phyloP scores from a whole-genome alignment of 805 yeast species.

The Yarrowia porcina region DNA sequence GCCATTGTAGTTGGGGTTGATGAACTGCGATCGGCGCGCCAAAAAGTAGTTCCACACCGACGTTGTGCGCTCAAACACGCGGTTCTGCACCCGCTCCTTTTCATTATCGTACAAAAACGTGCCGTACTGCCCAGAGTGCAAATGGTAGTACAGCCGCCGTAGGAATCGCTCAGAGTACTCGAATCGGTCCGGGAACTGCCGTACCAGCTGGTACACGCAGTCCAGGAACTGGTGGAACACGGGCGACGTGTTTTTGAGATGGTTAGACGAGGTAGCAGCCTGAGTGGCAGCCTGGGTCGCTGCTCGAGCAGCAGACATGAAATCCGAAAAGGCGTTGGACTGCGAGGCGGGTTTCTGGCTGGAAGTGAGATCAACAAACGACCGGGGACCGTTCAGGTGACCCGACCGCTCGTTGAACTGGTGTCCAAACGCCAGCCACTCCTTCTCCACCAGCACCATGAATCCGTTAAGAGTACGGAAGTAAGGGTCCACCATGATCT shows the following conservation, averaged over 20 bases:
- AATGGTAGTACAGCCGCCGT: conserved; percentile 78
- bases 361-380: conserved; percentile 1
- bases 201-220: conserved; percentile 72
- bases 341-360: neutral
- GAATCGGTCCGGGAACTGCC: conserved; percentile 68
- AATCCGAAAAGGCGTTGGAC: conserved; percentile 12
- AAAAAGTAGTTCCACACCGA: conserved; percentile 93
- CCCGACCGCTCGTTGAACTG: conserved; percentile 81
- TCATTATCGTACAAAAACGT: conserved; percentile 79
- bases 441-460: conserved; percentile 80
- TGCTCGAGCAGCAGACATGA: conserved; percentile 23
- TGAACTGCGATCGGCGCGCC: conserved; percentile 68
- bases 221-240: conserved; percentile 93
- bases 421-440: conserved; percentile 95
- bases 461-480: conserved; percentile 87
- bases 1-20: conserved; percentile 47
- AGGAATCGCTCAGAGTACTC: conserved; percentile 88
- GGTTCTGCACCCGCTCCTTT: conserved; percentile 50
- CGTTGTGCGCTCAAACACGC: conserved; percentile 51
- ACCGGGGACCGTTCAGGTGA: conserved; percentile 45
- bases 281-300: conserved; percentile 38
- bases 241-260: conserved; percentile 71
- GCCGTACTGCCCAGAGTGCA: conserved; percentile 93
- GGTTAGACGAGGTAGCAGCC: conserved; percentile 50
- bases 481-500: conserved; percentile 85